Base-by-base conservation (phyloP, 2,329 filamentous ascomycete genomes). In the Fusarium vanettenii region DNA sequence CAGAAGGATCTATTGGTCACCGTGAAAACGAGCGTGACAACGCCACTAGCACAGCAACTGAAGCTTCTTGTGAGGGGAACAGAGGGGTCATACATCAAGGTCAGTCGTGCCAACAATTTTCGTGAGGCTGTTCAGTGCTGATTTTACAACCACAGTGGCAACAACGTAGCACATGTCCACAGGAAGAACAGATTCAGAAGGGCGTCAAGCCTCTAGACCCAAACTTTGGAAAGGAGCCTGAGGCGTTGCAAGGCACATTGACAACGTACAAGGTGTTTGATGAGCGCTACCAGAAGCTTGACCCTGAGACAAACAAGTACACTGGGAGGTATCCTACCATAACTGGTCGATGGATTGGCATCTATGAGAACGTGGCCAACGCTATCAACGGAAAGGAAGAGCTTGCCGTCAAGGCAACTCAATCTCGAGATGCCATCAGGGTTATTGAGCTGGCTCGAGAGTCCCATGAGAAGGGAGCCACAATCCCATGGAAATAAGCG, bases 141-240 rank as follows among this genome's bases (percentile, higher is more conserved):
- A 43, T 85, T 87, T 6, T 81, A 88, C 48, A 73, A 59, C 22
- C 22, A 11, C 90, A 31, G 91, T 89, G 6, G 90, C 91, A 87
- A 60, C 77, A 79, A 33, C 80, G 79, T 39, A 77, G 72, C 4
- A 83, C 80, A 16, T 83, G 83, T 62, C 83, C 84, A 6, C 75
- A 76, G n/a, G 76, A 78, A 18, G 76, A 78, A 11, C 67, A 76
- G 3, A 77, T 76, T 13, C 65, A 56, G 2, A 56, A 69, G 4
- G 76, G 70, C 4, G 57, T 67, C 2, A 69, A 65, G 3, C 72
- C 76, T 0, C 55, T 71, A 1, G 76, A 78, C 10, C 31, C 70
- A 20, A 60, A 55, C 1, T 78, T 78, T 8, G 76, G 76, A 4
- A 39, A 65, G 2, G 76, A 78, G 35, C 31, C 67, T 0, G 72